Conservation (phyloP, 1,284 basidiomycete genomes). For the Sutorius eximius region DNA sequence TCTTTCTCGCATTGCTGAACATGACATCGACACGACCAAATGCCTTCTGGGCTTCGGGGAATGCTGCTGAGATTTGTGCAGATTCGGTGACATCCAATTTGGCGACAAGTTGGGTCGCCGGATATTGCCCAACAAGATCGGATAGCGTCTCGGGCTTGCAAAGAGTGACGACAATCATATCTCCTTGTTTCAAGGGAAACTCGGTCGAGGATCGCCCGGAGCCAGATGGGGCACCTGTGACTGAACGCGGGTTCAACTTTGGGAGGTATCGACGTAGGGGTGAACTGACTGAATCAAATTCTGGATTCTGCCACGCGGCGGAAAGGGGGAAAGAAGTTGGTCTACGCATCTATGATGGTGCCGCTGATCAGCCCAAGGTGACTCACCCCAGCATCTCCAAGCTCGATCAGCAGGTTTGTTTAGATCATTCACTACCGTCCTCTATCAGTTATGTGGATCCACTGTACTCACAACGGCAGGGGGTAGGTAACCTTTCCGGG, state of each 20-base stretch:
- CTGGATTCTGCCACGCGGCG: slow-evolving; percentile 1
- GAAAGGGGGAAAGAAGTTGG: background rate
- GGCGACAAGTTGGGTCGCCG: slow-evolving; percentile 34
- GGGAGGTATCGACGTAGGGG: too few species aligned
- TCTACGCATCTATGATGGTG: background rate
- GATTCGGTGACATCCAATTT: slow-evolving; percentile 41
- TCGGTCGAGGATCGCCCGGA: slow-evolving; percentile 24
- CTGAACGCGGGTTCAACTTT: slow-evolving; percentile 6
- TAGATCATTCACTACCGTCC: too few species aligned
- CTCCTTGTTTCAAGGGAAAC: slow-evolving; percentile 29
- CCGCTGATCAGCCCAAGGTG: slow-evolving; percentile 1
- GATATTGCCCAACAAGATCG: slow-evolving; percentile 30
- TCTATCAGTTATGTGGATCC: too few species aligned
- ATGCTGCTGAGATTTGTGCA: slow-evolving; percentile 32
- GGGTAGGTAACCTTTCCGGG: too few species aligned
- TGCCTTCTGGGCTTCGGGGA: slow-evolving; percentile 31
- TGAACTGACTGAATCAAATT: slow-evolving; percentile 20
- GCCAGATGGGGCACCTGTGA: slow-evolving; percentile 28
- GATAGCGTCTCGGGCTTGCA: slow-evolving; percentile 33
- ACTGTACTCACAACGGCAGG: too few species aligned
- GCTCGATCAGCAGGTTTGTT: too few species aligned
- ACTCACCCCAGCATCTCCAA: background rate
- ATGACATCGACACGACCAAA: slow-evolving; percentile 46
- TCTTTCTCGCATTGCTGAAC: slow-evolving; percentile 35
- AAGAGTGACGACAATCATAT: slow-evolving; percentile 38